Evolutionary conservation across 2,329 filamentous ascomycete genomes (phyloP).

Genomic region (Aspergillaceae sp.): DNA sequence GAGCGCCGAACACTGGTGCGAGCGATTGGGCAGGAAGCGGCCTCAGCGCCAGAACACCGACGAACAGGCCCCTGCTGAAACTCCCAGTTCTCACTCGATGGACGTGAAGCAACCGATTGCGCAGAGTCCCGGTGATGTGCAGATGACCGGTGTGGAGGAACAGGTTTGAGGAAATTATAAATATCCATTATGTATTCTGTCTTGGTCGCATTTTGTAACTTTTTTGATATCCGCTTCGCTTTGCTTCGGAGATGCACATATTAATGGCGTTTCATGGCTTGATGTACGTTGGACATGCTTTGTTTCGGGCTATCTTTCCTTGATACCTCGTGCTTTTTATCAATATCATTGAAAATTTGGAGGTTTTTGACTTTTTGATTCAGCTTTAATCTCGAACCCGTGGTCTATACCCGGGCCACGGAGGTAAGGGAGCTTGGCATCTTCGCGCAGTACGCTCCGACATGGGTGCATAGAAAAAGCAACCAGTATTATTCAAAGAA

Average conservation of each 20-base stretch:
- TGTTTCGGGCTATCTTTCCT: not conserved
- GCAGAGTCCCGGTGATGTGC: constrained; percentile 20
- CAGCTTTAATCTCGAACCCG: too few species aligned
- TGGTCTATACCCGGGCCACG: too few species aligned
- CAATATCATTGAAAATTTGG: too few species aligned
- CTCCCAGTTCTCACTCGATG: constrained; percentile 12
- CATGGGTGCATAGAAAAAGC: too few species aligned
- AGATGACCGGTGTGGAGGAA: constrained; percentile 28
- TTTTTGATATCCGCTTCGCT: constrained; percentile 16
- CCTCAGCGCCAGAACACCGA: constrained; percentile 14
- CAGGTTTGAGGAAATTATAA: constrained; percentile 14
- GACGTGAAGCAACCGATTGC: constrained; percentile 23
- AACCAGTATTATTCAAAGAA: too few species aligned
- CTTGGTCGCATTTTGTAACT: too few species aligned
- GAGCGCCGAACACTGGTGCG: constrained; percentile 87
- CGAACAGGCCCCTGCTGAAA: constrained; percentile 12
- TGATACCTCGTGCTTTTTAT: not conserved
- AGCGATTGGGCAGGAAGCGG: constrained; percentile 55
- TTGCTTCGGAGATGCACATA: not conserved
- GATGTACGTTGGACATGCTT: not conserved
- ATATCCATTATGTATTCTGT: too few species aligned
- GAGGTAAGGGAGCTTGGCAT: too few species aligned
- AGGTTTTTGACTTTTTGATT: too few species aligned
- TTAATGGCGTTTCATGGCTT: not conserved
- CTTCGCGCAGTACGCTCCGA: too few species aligned